phyloP scores from a whole-genome alignment of 1,284 basidiomycete genomes.

The Boletus sp. region DNA sequence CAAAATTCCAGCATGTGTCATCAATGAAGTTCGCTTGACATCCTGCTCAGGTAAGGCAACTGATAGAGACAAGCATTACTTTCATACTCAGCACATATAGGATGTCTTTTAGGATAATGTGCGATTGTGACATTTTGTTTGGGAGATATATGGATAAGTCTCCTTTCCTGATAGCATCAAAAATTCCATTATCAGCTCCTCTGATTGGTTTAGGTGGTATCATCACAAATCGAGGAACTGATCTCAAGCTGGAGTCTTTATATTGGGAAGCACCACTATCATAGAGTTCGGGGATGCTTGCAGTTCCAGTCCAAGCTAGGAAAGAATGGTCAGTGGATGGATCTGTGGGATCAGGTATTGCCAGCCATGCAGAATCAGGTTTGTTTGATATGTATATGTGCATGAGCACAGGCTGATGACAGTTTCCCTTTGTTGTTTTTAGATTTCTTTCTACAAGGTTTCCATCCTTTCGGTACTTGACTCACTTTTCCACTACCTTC shows the following conservation, averaged over 20 bases:
- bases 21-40: neutral
- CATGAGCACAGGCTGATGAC: neutral
- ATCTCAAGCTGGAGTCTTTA: neutral
- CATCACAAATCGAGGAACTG: neutral
- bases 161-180: neutral
- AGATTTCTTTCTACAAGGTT: neutral
- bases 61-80: neutral
- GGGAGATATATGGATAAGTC: neutral
- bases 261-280: neutral
- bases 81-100: neutral
- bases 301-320: neutral
- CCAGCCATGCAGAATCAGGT: neutral
- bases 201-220: neutral
- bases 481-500: slow-evolving; percentile 14
- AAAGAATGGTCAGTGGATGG: neutral
- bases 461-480: slow-evolving; percentile 8
- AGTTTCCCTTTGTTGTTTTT: neutral
- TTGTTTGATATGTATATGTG: neutral
- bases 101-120: neutral
- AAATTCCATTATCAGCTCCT: neutral
- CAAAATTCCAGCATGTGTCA: neutral
- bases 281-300: neutral
- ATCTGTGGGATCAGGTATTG: no score
- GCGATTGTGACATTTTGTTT: neutral
- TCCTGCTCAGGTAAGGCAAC: neutral